Conservation (phyloP, 768 basidiomycete genomes). For the Jaapia argillacea region DNA sequence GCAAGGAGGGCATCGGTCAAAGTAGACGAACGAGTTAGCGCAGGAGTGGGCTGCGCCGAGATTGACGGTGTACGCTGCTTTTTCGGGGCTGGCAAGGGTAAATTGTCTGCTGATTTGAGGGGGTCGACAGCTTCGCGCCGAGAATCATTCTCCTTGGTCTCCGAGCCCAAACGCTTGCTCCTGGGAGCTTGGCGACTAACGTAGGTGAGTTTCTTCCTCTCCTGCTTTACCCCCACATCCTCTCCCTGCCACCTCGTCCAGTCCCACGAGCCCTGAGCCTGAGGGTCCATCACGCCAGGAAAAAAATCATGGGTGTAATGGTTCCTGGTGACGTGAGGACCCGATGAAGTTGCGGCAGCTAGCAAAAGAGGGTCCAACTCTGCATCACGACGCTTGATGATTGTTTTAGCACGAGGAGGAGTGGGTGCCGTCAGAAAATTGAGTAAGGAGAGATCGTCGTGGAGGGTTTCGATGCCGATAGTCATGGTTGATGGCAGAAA, state of each 20-base stretch:
- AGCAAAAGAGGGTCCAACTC: conserved; percentile 72
- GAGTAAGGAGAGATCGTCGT: conserved; percentile 50
- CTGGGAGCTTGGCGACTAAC: conserved; percentile 72
- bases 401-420: conserved; percentile 24
- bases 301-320: conserved; percentile 81
- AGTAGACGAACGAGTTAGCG: conserved; percentile 1
- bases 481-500: background rate
- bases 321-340: conserved; percentile 73
- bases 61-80: conserved; percentile 27
- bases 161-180: conserved; percentile 21
- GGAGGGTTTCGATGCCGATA: conserved; percentile 12
- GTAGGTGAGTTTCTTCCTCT: conserved; percentile 45
- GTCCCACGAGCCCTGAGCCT: conserved; percentile 43
- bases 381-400: conserved; percentile 54
- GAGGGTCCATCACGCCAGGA: conserved; percentile 43
- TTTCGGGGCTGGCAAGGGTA: conserved; percentile 22
- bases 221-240: conserved; percentile 24
- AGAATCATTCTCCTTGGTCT: conserved; percentile 39
- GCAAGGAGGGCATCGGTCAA: conserved; percentile 9
- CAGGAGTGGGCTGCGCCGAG: conserved; percentile 9
- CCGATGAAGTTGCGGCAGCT: conserved; percentile 65
- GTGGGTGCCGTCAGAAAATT: conserved; percentile 50
- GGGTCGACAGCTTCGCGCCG: conserved; percentile 25
- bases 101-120: conserved; percentile 28
- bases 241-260: conserved; percentile 47